Evolutionary conservation across 441 rosid genomes (phyloP).

Genomic region (Macaranga tanarius): DNA sequence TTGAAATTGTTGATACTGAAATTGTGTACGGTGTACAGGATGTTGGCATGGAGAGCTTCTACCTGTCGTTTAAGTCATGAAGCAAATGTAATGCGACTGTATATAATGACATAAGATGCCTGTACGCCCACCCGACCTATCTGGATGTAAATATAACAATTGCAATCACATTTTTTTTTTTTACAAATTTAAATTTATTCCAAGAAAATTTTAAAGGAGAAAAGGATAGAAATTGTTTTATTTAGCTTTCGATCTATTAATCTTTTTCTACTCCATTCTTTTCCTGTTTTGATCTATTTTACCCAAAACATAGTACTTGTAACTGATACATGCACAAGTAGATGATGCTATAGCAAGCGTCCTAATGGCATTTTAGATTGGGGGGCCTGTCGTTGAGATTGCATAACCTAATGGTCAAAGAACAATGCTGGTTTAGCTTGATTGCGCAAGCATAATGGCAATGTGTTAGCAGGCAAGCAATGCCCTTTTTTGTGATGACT

Average conservation of each 20-base stretch:
- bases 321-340: not conserved
- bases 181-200: not conserved
- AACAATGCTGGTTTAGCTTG: not conserved
- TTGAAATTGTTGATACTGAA: not conserved
- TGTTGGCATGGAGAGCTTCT: not conserved
- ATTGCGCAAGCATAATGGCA: not conserved
- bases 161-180: not conserved
- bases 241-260: no score
- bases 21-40: constrained; percentile 15
- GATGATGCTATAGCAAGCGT: no score
- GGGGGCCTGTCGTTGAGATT: not conserved
- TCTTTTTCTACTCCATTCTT: no score
- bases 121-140: not conserved
- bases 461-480: not conserved
- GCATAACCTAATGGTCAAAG: not conserved
- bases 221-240: not conserved
- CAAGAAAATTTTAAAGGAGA: not conserved
- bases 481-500: not conserved
- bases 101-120: not conserved
- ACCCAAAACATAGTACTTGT: not conserved
- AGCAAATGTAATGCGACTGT: constrained; percentile 9
- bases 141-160: constrained; percentile 9
- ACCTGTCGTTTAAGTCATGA: not conserved
- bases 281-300: not conserved
- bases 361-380: not conserved